These are phyloP conservation scores for Nymphaea colorata DNA, from an alignment of 164 flowering plant genomes.

Conservation along the genomic window DNA sequence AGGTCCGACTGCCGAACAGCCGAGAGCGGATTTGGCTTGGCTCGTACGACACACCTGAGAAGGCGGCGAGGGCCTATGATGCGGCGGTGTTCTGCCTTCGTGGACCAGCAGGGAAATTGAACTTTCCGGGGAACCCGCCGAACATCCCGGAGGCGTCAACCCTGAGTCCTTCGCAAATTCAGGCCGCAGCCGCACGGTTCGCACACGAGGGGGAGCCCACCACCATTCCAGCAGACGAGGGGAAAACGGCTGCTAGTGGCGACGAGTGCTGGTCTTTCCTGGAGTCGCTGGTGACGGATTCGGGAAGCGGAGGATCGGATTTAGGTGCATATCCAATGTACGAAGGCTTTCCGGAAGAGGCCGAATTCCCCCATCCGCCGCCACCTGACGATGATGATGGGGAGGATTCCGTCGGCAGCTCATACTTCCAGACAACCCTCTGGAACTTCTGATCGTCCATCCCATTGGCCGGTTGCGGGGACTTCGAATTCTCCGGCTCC, in stretches of 20 bases:
- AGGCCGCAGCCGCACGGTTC: slow-evolving; percentile 20
- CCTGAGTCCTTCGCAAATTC: slow-evolving; percentile 22
- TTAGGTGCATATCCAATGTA: background rate
- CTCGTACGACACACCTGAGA: slow-evolving; percentile 28
- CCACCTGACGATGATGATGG: too few species aligned
- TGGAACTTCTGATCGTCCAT: too few species aligned
- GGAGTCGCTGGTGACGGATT: background rate
- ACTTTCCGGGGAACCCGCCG: slow-evolving; percentile 28
- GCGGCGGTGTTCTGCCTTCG: slow-evolving; percentile 32
- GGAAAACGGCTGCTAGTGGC: background rate
- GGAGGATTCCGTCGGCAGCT: too few species aligned
- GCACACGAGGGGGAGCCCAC: slow-evolving; percentile 11
- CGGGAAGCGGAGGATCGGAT: background rate
- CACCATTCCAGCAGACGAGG: background rate
- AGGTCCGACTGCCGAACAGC: slow-evolving; percentile 32
- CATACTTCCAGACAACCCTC: too few species aligned
- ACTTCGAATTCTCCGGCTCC: too few species aligned
- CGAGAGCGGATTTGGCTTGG: slow-evolving; percentile 36
- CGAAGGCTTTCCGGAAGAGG: background rate
- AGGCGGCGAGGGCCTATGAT: slow-evolving; percentile 39
- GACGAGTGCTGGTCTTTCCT: background rate
- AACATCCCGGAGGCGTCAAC: slow-evolving; percentile 11
- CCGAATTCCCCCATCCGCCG: too few species aligned
- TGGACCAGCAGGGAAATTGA: slow-evolving; percentile 22
- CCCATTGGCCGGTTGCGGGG: too few species aligned